Evolutionary conservation across 345 rosid species (phyloP).

Genomic region (Odontarrhena argentea): DNA sequence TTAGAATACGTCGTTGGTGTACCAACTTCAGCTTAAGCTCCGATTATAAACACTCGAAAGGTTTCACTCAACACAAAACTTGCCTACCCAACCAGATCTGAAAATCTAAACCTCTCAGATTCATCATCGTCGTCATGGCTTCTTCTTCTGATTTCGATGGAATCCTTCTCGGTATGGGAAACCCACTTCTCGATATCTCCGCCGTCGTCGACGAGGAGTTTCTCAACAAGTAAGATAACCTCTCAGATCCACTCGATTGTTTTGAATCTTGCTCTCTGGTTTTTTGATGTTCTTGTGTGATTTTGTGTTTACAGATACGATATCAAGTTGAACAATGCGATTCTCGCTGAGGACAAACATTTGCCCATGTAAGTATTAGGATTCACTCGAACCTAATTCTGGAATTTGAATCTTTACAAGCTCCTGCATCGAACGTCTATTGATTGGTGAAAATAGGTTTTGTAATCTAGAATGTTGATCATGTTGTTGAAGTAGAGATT

Average conservation of each 20-base stretch:
- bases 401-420: background rate
- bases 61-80: slow-evolving; percentile 15
- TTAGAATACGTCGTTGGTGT: slow-evolving; percentile 27
- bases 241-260: background rate
- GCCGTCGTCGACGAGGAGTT: slow-evolving; percentile 86
- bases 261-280: slow-evolving; percentile 11
- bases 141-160: slow-evolving; percentile 49
- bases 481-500: background rate
- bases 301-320: slow-evolving; percentile 58
- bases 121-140: slow-evolving; percentile 11
- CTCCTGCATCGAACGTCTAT: background rate
- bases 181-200: slow-evolving; percentile 92
- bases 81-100: slow-evolving; percentile 31
- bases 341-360: slow-evolving; percentile 93
- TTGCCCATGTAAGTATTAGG: slow-evolving; percentile 68
- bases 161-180: slow-evolving; percentile 86
- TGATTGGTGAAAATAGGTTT: background rate
- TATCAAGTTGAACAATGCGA: slow-evolving; percentile 82
- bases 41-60: background rate
- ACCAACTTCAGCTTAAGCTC: slow-evolving; percentile 18
- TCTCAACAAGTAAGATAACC: slow-evolving; percentile 54
- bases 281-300: background rate
- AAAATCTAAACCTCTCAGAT: slow-evolving; percentile 25
- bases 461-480: background rate
- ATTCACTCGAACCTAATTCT: too few species aligned